Percentiles rank a stretch among this genome's conserved stretches.
Evolutionary conservation across 2,329 filamentous ascomycete species (phyloP).

Genomic region (Fusarium xyrophilum): DNA sequence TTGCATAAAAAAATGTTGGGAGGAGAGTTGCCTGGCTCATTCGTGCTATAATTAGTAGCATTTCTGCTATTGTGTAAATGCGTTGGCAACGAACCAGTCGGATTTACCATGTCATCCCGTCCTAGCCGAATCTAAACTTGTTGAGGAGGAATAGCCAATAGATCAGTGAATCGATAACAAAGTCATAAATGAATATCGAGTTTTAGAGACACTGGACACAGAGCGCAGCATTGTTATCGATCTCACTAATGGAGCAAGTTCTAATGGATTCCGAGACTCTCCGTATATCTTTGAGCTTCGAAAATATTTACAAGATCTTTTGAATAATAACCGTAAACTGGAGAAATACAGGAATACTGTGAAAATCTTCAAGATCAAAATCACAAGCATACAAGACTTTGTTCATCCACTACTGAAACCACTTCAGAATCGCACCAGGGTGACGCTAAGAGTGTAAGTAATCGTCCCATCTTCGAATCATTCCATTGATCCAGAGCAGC

Average conservation of each 20-base stretch:
- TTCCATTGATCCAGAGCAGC: background rate
- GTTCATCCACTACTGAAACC: background rate
- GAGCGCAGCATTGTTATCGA: background rate
- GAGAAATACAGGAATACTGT: accelerated
- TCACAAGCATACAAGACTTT: too few relatives aligned
- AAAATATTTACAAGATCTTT: too few relatives aligned
- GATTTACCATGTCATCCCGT: background rate
- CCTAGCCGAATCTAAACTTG: background rate
- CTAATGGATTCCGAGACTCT: background rate
- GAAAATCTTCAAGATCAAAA: background rate
- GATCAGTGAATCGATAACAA: background rate
- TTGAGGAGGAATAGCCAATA: background rate
- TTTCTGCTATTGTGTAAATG: background rate
- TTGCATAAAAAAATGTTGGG: background rate
- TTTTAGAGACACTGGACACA: background rate
- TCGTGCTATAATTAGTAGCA: background rate
- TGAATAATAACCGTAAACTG: too few relatives aligned
- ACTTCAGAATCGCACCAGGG: background rate
- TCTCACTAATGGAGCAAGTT: too few relatives aligned
- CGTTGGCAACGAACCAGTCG: background rate
- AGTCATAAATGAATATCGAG: background rate
- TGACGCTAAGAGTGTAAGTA: background rate
- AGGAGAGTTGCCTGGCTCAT: background rate
- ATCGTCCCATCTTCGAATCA: background rate
- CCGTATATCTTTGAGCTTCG: too few relatives aligned